A percentile compares a stretch with the other conserved stretches of the same genome.
phyloP scores from a whole-genome alignment of 768 basidiomycete species.

The Collybia mongolica region DNA sequence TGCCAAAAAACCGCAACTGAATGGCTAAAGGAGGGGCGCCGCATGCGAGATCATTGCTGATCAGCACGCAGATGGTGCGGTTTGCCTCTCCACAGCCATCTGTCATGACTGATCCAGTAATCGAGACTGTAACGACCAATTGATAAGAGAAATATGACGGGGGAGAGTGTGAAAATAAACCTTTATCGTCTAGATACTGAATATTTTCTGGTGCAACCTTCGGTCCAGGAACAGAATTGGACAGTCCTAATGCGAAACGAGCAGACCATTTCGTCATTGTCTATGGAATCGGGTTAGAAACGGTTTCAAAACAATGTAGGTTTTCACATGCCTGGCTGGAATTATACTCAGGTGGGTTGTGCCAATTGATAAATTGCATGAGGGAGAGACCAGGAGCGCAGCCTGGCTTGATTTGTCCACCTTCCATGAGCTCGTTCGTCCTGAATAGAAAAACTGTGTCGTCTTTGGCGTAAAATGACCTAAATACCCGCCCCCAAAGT shows the following conservation, averaged over 20 bases:
- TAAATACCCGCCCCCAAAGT: slow-evolving; percentile 52
- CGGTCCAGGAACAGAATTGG: slow-evolving; percentile 61
- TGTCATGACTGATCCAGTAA: slow-evolving; percentile 44
- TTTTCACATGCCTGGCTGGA: slow-evolving; percentile 44
- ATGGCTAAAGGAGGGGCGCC: slow-evolving; percentile 43
- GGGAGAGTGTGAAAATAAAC: slow-evolving; percentile 28
- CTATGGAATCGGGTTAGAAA: slow-evolving; percentile 26
- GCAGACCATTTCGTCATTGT: slow-evolving; percentile 64
- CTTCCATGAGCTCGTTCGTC: slow-evolving; percentile 44
- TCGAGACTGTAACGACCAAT: slow-evolving; percentile 21
- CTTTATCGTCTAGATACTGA: slow-evolving; percentile 40
- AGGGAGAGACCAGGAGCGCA: slow-evolving; percentile 26
- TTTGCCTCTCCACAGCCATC: slow-evolving; percentile 55
- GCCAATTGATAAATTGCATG: slow-evolving; percentile 50
- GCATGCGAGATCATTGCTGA: slow-evolving; percentile 33
- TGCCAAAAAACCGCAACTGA: slow-evolving; percentile 48
- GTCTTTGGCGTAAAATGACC: slow-evolving; percentile 64
- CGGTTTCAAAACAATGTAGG: not conserved
- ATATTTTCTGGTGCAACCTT: slow-evolving; percentile 37
- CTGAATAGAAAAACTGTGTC: slow-evolving; percentile 50
- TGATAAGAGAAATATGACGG: not conserved
- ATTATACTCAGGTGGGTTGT: slow-evolving; percentile 51
- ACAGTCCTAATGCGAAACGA: slow-evolving; percentile 60
- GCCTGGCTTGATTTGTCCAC: slow-evolving; percentile 11
- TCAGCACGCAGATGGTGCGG: slow-evolving; percentile 28